These are phyloP conservation scores for Cryptomeria japonica DNA, from an alignment of 75 land plant species.

Conservation along the genomic window DNA sequence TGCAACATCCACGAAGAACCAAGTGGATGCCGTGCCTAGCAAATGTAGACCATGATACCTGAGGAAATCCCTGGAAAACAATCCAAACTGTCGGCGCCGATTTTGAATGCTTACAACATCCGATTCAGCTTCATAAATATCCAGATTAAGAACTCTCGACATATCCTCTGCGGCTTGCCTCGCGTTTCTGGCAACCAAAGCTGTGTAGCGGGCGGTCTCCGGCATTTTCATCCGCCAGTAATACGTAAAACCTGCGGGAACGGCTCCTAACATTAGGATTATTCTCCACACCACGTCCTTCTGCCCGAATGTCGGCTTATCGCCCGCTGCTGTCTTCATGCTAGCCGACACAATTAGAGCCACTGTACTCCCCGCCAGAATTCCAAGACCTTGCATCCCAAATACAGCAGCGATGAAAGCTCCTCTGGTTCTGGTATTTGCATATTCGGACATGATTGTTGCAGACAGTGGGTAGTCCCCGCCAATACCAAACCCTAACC, in stretches of 20 bases:
- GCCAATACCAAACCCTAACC: neutral
- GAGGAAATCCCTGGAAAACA: constrained; percentile 39
- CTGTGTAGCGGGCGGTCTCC: constrained; percentile 59
- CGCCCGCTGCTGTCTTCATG: no score
- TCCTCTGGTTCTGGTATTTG: constrained; percentile 31
- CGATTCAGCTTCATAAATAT: neutral
- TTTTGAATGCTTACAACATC: neutral
- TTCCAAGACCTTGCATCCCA: no score
- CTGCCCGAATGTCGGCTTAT: neutral
- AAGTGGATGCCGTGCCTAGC: constrained; percentile 28
- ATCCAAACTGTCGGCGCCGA: neutral
- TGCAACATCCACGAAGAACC: no score
- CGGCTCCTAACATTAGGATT: constrained; percentile 2
- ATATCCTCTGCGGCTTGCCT: neutral
- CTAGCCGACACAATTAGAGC: no score
- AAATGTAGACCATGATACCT: constrained; percentile 40
- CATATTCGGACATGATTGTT: constrained; percentile 56
- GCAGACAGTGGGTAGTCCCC: neutral
- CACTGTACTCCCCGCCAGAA: no score
- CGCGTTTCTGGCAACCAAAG: constrained; percentile 36
- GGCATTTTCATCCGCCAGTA: constrained; percentile 63
- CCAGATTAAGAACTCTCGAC: neutral
- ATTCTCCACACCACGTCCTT: neutral
- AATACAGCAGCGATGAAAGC: constrained; percentile 23
- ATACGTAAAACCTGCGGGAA: constrained; percentile 26